These are phyloP conservation scores for Deinandra increscens DNA, from an alignment of 129 eudicot genomes.

Conservation along the genomic window DNA sequence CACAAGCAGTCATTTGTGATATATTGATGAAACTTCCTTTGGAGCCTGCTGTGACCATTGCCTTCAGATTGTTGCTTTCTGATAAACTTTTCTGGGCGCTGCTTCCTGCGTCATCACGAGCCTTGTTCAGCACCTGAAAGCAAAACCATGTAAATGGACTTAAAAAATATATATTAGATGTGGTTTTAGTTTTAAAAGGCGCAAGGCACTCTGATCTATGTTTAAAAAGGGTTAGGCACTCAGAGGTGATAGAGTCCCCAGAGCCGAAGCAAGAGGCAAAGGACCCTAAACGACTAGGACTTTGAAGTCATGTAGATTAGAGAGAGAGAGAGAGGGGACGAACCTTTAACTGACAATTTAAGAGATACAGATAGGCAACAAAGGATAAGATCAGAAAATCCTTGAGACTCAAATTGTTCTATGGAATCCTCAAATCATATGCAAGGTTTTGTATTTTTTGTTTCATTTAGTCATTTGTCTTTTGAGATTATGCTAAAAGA, in stretches of 20 bases:
- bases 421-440: neutral
- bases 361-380: neutral
- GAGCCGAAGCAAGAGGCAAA: too few species aligned
- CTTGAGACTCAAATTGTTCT: neutral
- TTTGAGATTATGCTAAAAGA: neutral
- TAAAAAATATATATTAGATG: neutral
- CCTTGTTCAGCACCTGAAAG: conserved; percentile 86
- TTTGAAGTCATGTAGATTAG: neutral
- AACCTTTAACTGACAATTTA: neutral
- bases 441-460: neutral
- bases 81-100: conserved; percentile 94
- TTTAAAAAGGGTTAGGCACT: too few species aligned
- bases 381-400: neutral
- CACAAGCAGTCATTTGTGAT: conserved; percentile 99
- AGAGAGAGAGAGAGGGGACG: too few species aligned
- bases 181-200: neutral
- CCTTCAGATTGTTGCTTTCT: conserved; percentile 95
- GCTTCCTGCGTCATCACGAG: conserved; percentile 99
- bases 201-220: neutral
- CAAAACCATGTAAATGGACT: conserved; percentile 14
- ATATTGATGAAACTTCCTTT: conserved; percentile 97
- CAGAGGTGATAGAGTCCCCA: too few species aligned
- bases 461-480: neutral
- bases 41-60: conserved; percentile 98
- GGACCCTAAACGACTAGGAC: neutral